Evolutionary conservation across 73 alveolate genomes (phyloP).

Genomic region (Paramecium primaurelia): DNA sequence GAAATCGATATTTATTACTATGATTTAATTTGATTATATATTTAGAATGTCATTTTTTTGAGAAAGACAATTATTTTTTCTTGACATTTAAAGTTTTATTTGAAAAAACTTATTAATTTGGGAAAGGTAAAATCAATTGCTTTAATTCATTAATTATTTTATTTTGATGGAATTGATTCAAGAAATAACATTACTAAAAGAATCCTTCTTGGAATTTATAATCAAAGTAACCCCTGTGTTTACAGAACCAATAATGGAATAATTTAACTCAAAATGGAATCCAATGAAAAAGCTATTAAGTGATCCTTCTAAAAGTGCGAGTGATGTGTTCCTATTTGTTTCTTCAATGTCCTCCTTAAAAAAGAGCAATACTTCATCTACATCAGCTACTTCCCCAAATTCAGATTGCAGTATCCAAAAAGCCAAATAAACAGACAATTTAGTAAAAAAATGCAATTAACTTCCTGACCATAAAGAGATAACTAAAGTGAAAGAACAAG

Average conservation of each 20-base stretch:
- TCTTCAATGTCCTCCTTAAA: not conserved
- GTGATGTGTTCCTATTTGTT: not conserved
- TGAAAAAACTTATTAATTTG: not conserved
- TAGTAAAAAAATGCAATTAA: not conserved
- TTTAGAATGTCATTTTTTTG: not conserved
- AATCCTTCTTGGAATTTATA: constrained; percentile 17
- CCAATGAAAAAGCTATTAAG: not conserved
- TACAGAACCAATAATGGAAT: not conserved
- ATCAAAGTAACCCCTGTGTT: constrained; percentile 13
- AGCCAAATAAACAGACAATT: not conserved
- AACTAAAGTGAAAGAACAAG: not conserved
- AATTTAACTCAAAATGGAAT: not conserved
- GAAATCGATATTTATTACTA: not conserved
- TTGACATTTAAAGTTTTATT: not conserved
- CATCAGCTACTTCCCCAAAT: not conserved
- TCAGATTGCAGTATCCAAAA: not conserved
- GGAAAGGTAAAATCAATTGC: not conserved
- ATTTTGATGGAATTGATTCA: not conserved
- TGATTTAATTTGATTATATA: not conserved
- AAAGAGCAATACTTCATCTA: constrained; percentile 28
- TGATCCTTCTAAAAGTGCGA: not conserved
- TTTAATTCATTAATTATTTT: not conserved
- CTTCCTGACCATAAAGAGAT: not conserved
- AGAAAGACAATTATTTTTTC: not conserved
- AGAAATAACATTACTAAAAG: not conserved